Evolutionary conservation across 768 basidiomycete genomes (phyloP).

Genomic region (Termitomyces titanicus): DNA sequence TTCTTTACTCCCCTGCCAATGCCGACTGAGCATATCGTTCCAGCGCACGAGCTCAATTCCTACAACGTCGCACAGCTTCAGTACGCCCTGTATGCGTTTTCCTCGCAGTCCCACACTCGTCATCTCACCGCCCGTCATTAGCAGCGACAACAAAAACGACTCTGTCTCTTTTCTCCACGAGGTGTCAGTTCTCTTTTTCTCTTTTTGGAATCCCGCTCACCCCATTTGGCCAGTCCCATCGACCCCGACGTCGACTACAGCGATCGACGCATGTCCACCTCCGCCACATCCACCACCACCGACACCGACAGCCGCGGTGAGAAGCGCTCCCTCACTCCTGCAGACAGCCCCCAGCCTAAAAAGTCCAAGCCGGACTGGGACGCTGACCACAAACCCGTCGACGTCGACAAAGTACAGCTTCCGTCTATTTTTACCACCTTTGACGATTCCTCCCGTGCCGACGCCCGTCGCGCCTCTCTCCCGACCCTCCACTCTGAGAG

Average conservation of each 20-base stretch:
- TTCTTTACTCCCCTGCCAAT: slow-evolving; percentile 30
- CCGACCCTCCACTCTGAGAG: slow-evolving; percentile 50
- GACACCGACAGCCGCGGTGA: slow-evolving; percentile 66
- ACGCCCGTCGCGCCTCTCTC: slow-evolving; percentile 47
- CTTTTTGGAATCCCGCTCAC: neutral
- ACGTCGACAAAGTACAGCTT: slow-evolving; percentile 56
- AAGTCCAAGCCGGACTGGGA: slow-evolving; percentile 39
- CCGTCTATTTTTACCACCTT: slow-evolving; percentile 73
- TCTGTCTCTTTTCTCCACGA: slow-evolving; percentile 31
- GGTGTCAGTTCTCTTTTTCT: slow-evolving; percentile 33
- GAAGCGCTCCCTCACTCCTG: slow-evolving; percentile 56
- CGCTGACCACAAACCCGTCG: too few relatives aligned
- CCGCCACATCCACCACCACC: slow-evolving; percentile 60
- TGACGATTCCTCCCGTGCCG: slow-evolving; percentile 49
- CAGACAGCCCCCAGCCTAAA: slow-evolving; percentile 52
- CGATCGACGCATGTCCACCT: slow-evolving; percentile 74
- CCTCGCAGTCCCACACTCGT: too few relatives aligned
- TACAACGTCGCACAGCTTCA: slow-evolving; percentile 66
- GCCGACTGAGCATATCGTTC: slow-evolving; percentile 49
- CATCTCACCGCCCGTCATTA: slow-evolving; percentile 16
- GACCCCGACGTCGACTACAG: slow-evolving; percentile 50
- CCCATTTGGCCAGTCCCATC: slow-evolving; percentile 12
- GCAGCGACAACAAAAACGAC: slow-evolving; percentile 40
- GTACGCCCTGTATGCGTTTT: slow-evolving; percentile 38
- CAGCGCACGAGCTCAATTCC: slow-evolving; percentile 40